phyloP scores from a whole-genome alignment of 768 basidiomycete species.

The Lentinula lateritia region DNA sequence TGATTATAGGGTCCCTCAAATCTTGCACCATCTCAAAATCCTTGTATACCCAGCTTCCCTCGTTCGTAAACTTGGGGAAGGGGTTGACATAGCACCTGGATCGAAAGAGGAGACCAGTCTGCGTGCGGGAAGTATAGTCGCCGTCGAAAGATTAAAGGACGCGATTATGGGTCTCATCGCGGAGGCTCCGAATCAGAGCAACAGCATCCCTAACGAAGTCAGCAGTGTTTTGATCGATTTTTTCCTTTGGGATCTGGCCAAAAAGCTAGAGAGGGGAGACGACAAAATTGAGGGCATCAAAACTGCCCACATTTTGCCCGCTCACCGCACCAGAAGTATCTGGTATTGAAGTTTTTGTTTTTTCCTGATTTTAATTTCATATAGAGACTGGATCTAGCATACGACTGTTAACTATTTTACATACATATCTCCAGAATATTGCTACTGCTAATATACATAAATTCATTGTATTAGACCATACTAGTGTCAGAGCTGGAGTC shows the following conservation, averaged over 20 bases:
- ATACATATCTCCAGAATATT: too few species aligned
- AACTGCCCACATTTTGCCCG: slow-evolving; percentile 54
- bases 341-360: slow-evolving; percentile 58
- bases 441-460: background rate
- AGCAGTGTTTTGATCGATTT: slow-evolving; percentile 87
- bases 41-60: slow-evolving; percentile 66
- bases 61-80: slow-evolving; percentile 39
- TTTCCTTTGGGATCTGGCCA: slow-evolving; percentile 86
- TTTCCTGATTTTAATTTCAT: background rate
- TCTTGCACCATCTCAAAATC: slow-evolving; percentile 78
- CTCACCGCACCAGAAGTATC: slow-evolving; percentile 76
- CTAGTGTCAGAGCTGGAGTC: background rate
- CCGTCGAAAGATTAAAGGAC: slow-evolving; percentile 68
- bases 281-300: slow-evolving; percentile 56
- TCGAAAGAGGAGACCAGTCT: slow-evolving; percentile 71
- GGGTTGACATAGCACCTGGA: slow-evolving; percentile 44
- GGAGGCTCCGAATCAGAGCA: background rate
- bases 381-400: background rate
- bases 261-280: slow-evolving; percentile 60
- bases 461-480: background rate
- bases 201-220: slow-evolving; percentile 16
- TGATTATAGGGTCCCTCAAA: slow-evolving; percentile 89
- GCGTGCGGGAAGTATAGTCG: slow-evolving; percentile 73
- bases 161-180: slow-evolving; percentile 42
- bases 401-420: too few species aligned